Evolutionary conservation across 2,329 filamentous ascomycete species (phyloP), one percentile per base, ranked within the genome.

Genomic region (Penicillium aurantiogriseum): DNA sequence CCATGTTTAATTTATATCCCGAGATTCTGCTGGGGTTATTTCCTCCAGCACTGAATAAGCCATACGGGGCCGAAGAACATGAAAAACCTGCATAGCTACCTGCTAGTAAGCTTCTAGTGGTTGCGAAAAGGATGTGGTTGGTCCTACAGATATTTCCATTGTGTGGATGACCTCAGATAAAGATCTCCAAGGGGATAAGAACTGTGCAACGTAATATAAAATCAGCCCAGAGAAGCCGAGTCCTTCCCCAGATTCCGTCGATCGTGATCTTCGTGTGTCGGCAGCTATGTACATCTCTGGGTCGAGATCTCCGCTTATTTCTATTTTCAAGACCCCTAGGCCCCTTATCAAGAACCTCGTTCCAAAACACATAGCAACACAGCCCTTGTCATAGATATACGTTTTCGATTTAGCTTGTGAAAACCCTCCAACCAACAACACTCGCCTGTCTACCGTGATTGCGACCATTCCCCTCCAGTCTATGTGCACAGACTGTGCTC

Each of bases 221-320:
- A 51, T 25, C 33, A 45, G 21, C 17, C n/a, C 33, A 29, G 54
- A 46, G 33, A 51, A 33, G 23, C 17, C 9, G 4, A 42, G 4
- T 33, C 38, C 35, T 39, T 40, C 54, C 54, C 33, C 46, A 40
- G 53, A 39, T 44, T 45, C 47, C 11, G 47, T 38, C 54, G 54
- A 56, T 55, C 46, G n/a, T 44, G 53, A 55, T 40, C 27, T 45
- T 45, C 33, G 35, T 31, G 11, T 33, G 31, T 33, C 33, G 33
- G 47, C 15, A 40, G 29, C 31, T 23, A 25, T 33, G 31, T 33
- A 33, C n/a, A 29, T 51, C 11, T 39, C 10, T 40, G 13, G 23
- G 5, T 21, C 23, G 21, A 39, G 31, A 36, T 45, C 31, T 39
- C 11, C 7, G n/a, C n/a, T 27, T 55, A 2, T 38, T 29, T 51